Evolutionary conservation across 2,329 filamentous ascomycete species (phyloP), one percentile per base, ranked within the genome.

Genomic region (Penicillium sp.): DNA sequence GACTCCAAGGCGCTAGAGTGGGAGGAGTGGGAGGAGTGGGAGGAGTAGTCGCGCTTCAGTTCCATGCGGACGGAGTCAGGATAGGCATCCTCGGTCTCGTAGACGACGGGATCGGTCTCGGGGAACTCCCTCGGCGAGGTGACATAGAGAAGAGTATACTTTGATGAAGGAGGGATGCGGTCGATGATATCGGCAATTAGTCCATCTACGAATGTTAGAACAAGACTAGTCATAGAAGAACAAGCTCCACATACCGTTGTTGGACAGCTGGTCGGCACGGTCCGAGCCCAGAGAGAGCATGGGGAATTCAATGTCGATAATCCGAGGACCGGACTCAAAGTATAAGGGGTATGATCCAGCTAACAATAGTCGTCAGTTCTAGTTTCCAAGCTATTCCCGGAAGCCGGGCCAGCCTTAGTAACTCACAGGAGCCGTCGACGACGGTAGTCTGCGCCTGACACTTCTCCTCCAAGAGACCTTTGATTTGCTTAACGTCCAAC

Each of bases 61-160:
- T 94, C 91, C 74, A 87, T 85, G 70, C 90, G 90, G 53, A 90
- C 72, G 13, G 83, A 77, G 54, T 87, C 83, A 57, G 84, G 80
- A 70, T 72, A 72, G n/a, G 63, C 65, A 3, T 87, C 81, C 48
- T 87, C 80, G 53, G 86, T 82, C 67, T 91, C 85, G 75, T 96
- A 95, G 14, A 82, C 64, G 7, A 68, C 59, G 14, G 71, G 65
- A 42, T 70, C 71, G 40, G 68, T 59, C 52, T 72, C 68, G 30
- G 67, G 70, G 67, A 71, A 71, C 42, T 76, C 71, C 38, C 77
- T 76, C 1, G 88, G 86, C 0, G 86, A 88, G 7, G 89, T 91
- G 51, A 87, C 84, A 75, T 93, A 92, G 64, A 97, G 80, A 58
- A 97, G 83, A 0, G 91, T 95, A 77, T 91, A 94, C 63, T 83